A percentile compares a stretch with the other conserved stretches of the same genome.
Conservation (phyloP, 2,329 filamentous ascomycete species). For the Neocatenulostroma microsporum region DNA sequence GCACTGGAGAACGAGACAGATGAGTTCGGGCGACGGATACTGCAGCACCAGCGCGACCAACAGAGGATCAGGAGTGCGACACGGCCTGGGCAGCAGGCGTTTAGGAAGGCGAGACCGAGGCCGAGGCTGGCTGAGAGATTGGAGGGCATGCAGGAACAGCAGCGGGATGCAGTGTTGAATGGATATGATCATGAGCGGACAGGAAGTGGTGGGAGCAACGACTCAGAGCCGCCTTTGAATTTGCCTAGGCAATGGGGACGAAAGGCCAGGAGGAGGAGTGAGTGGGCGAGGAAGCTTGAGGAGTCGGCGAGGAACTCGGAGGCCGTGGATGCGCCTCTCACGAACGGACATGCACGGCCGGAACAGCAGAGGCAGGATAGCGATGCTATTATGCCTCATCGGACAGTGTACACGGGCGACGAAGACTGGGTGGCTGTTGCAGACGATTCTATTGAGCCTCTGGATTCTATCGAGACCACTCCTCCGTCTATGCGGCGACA, state of each 20-base stretch:
- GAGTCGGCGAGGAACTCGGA: neutral
- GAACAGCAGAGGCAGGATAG: slow-evolving; percentile 10
- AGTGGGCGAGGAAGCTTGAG: slow-evolving; percentile 41
- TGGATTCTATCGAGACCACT: slow-evolving; percentile 37
- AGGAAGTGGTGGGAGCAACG: slow-evolving; percentile 28
- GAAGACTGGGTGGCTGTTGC: slow-evolving; percentile 24
- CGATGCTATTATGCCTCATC: slow-evolving; percentile 15
- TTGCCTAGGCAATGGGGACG: slow-evolving; percentile 42
- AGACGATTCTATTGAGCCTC: slow-evolving; percentile 33
- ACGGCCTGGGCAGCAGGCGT: slow-evolving; percentile 26
- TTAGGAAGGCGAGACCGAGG: slow-evolving; percentile 37
- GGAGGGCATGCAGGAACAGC: no score
- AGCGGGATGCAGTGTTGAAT: slow-evolving; percentile 22
- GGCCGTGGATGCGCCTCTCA: neutral
- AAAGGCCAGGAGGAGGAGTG: slow-evolving; percentile 31
- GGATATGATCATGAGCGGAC: slow-evolving; percentile 13
- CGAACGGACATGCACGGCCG: slow-evolving; percentile 11
- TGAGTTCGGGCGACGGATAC: slow-evolving; percentile 39
- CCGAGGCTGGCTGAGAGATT: slow-evolving; percentile 21
- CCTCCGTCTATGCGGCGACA: slow-evolving; percentile 30
- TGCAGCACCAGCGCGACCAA: slow-evolving; percentile 38
- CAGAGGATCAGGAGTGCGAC: slow-evolving; percentile 32
- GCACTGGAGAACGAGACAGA: slow-evolving; percentile 38
- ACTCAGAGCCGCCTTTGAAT: slow-evolving; percentile 37
- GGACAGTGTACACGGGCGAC: slow-evolving; percentile 19